Evolutionary conservation across 2,329 filamentous ascomycete genomes (phyloP), one percentile per base, ranked within the genome.

Genomic region (Apiospora saccharicola): DNA sequence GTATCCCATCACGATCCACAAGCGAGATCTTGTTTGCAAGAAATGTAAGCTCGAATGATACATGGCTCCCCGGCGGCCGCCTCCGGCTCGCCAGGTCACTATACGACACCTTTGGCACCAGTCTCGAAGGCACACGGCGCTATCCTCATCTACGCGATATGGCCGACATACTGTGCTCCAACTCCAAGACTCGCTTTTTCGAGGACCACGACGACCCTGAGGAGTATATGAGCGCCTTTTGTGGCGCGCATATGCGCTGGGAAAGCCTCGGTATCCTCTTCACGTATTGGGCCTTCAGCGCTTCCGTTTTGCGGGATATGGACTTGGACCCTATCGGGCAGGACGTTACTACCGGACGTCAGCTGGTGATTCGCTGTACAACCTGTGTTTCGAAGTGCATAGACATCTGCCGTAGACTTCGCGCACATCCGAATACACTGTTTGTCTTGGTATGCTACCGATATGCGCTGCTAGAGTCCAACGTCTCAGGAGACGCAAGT

Each of bases 401-500:
- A n/a, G 80, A 80, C 1, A 67, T 84, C 47, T 74, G 76, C 8
- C 77, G 43, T 76, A 19, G 69, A 16, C 49, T 71, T 13, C 41
- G 70, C 34, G 37, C 46, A 67, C 30, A 49, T 6, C 37, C 51
- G 13, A 86, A 85, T n/a, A 80, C 81, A 4, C 72, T 83, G 0
- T 77, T 86, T 74, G 78, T 85, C 1, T 80, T 80, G 34, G 77
- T 86, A 0, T 77, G 80, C 16, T 75, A 78, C n/a, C 80, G 82
- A n/a, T 78, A 81, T 10, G 70, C 74, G 5, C 80, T 82, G 1
- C 74, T 83, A 0, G 80, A 83, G 41, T 84, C 83, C 0, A 75
- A 85, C 0, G 75, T 83, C 12, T 77, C 77, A 1, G 84, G 84
- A 16, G 84, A 85, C 68, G 82, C 83, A 0, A 81, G 83, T 83